phyloP scores from a whole-genome alignment of 73 alveolate species.

The Paramecium tetraurelia region DNA sequence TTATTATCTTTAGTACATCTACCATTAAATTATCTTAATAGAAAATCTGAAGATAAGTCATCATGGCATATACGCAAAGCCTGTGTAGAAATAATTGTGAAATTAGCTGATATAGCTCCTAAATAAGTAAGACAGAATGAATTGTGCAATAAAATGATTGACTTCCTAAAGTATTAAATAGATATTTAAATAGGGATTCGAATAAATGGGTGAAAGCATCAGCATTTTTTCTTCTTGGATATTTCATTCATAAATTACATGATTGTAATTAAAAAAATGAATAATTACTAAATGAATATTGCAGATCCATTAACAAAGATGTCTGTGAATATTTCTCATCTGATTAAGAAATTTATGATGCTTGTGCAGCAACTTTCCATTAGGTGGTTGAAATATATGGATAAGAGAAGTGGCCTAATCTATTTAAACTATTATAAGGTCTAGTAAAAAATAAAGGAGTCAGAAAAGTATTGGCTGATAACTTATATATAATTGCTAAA shows the following conservation, averaged over 20 bases:
- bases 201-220: conserved; percentile 84
- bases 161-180: conserved; percentile 70
- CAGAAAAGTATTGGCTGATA: conserved; percentile 63
- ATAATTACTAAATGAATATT: conserved; percentile 66
- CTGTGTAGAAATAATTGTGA: conserved; percentile 79
- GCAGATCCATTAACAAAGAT: conserved; percentile 56
- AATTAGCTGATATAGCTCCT: conserved; percentile 65
- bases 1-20: background rate
- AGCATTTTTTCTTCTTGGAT: conserved; percentile 75
- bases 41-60: conserved; percentile 68
- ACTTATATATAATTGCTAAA: conserved; percentile 71
- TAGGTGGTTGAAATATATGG: conserved; percentile 76
- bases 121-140: conserved; percentile 59
- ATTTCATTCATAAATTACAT: conserved; percentile 65
- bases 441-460: conserved; percentile 36
- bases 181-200: background rate
- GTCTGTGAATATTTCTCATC: conserved; percentile 41
- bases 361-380: conserved; percentile 68
- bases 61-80: conserved; percentile 89
- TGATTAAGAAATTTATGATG: conserved; percentile 67
- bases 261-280: conserved; percentile 66
- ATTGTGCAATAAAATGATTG: conserved; percentile 69
- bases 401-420: conserved; percentile 68
- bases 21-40: background rate
- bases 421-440: conserved; percentile 49